Conservation (phyloP, 2,329 filamentous ascomycete genomes). For the Trichoderma sp. region DNA sequence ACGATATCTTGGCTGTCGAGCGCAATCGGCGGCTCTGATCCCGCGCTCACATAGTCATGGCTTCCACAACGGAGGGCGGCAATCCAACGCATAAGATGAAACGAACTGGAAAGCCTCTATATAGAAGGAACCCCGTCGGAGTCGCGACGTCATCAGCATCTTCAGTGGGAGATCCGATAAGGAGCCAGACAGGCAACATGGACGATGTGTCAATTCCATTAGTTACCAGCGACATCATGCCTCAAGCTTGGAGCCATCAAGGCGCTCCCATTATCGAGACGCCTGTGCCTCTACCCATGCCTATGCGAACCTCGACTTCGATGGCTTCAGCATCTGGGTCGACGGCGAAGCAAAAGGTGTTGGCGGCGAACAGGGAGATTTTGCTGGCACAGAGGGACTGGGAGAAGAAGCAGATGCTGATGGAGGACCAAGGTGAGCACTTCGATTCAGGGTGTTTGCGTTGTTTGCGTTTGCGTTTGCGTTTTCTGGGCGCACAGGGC, state of each 20-base stretch:
- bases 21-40: not conserved
- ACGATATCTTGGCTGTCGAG: not conserved
- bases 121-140: not conserved
- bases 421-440: not conserved
- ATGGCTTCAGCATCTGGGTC: not conserved
- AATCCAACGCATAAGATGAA: constrained; percentile 16
- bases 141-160: not conserved
- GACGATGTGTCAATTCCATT: constrained; percentile 5
- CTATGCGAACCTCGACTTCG: not conserved
- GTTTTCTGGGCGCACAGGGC: not conserved
- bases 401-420: constrained; percentile 24
- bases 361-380: constrained; percentile 24
- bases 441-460: not conserved
- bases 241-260: not conserved
- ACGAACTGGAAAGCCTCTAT: constrained; percentile 15
- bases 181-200: not conserved
- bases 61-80: not conserved
- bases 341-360: not conserved
- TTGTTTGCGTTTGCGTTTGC: not conserved
- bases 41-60: not conserved
- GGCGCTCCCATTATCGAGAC: not conserved
- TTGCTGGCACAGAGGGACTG: constrained; percentile 31
- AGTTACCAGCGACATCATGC: constrained; percentile 27
- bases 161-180: not conserved
- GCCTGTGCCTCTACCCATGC: not conserved